Percentiles rank a stretch among this genome's conserved stretches.
Conservation (phyloP, 805 yeast species). For the Kodamaea neixiangensis region DNA sequence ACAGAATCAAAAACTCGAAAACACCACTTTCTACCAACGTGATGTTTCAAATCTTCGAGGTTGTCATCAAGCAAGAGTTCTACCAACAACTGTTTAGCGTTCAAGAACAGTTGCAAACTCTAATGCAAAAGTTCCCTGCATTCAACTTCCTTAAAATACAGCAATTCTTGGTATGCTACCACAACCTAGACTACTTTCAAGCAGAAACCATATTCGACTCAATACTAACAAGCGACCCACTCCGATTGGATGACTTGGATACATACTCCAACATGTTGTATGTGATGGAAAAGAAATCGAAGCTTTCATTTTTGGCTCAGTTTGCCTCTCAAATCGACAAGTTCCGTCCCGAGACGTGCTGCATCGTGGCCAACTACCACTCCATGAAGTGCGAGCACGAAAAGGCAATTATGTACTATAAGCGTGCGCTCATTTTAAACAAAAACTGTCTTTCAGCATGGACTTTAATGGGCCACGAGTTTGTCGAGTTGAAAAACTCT, state of each 20-base stretch:
- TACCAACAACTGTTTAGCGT: constrained; percentile 63
- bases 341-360: constrained; percentile 92
- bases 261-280: constrained; percentile 91
- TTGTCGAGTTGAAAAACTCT: constrained; percentile 91
- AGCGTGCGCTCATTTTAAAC: constrained; percentile 82
- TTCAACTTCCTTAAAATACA: constrained; percentile 78
- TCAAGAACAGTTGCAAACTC: constrained; percentile 48
- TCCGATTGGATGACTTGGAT: constrained; percentile 87
- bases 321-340: constrained; percentile 78
- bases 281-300: constrained; percentile 87
- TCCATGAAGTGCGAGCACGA: constrained; percentile 92
- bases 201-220: constrained; percentile 81
- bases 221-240: constrained; percentile 73
- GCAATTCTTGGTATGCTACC: constrained; percentile 78
- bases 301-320: constrained; percentile 85
- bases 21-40: constrained; percentile 30
- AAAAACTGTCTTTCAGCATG: constrained; percentile 85
- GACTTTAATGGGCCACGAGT: constrained; percentile 99
- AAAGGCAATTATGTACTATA: constrained; percentile 89
- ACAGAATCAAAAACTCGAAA: constrained; percentile 39
- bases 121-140: constrained; percentile 63
- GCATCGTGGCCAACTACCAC: constrained; percentile 91
- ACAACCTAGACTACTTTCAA: constrained; percentile 78
- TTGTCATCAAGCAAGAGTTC: constrained; percentile 74
- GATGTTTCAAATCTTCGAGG: constrained; percentile 58